Evolutionary conservation across 306 rosid genomes (phyloP), one percentile per base, ranked within the genome.

Genomic region (Senna siamea): DNA sequence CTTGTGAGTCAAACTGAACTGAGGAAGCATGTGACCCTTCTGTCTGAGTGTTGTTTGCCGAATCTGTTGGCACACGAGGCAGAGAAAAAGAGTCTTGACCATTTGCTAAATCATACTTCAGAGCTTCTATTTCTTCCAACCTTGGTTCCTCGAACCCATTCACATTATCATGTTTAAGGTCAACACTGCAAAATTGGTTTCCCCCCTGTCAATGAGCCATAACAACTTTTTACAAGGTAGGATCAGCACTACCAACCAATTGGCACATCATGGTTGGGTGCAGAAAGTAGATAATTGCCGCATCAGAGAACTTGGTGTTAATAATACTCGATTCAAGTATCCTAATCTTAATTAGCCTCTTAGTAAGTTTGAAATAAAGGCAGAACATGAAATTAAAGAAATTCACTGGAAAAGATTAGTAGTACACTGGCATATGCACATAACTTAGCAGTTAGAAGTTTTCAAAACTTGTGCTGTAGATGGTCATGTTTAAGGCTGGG

Each of bases 1-100:
- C 91, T 74, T 82, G 89, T 15, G 92, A 73, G 75, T 80, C 89
- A 78, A 62, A 52, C 81, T 76, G 87, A 50, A 78, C 83, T 15
- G 93, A 52, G 56, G 93, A 70, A 61, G 79, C 73, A 76, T 73
- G 53, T 12, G 66, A 75, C 70, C 61, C 78, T 78, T 75, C 85
- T 74, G 83, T 77, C 80, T 65, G 84, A 20, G n/a, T n/a, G n/a
- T 28, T 56, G 74, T 60, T 76, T 55, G 82, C 68, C 85, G 74
- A 48, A 35, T 80, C 84, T 65, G 83, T 64, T 2, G 87, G 77
- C 47, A 75, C 83, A 54, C 82, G 85, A 43, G 57, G 71, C 78
- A 76, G 76, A 64, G 83, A 15, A 79, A 68, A 78, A 74, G 92
- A 81, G 58, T 83, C 89, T 79, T 76, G 80, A 59, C 15, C 83